Percentiles rank a stretch among this genome's conserved stretches.
These are phyloP conservation scores for Puccinia brachypodii DNA, from an alignment of 1,284 basidiomycete genomes.

Conservation along the genomic window DNA sequence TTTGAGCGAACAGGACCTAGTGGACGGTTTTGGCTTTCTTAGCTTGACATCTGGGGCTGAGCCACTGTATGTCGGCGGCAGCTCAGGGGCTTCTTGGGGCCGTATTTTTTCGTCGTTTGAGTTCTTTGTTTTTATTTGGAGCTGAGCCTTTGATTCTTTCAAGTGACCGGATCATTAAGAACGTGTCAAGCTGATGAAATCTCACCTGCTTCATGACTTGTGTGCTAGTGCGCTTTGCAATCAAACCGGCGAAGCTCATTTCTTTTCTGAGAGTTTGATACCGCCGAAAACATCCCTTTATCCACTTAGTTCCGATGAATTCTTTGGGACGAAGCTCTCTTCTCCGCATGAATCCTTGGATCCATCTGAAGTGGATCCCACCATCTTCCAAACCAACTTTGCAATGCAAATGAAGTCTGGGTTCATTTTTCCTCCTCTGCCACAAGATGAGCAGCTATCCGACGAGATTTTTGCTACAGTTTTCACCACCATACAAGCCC, in stretches of 20 bases:
- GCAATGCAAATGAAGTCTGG: conserved; percentile 18
- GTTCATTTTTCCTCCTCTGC: conserved; percentile 29
- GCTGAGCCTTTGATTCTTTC: neutral
- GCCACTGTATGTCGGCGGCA: conserved; percentile 44
- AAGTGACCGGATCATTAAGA: neutral
- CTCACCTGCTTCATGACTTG: neutral
- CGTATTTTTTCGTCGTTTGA: conserved; percentile 45
- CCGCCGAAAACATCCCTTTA: conserved; percentile 9
- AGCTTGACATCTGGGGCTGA: conserved; percentile 41
- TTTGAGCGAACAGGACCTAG: conserved; percentile 28
- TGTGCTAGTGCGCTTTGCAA: conserved; percentile 18
- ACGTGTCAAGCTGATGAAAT: neutral
- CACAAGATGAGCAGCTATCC: conserved; percentile 11
- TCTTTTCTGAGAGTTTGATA: conserved; percentile 22
- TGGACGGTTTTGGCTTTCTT: conserved; percentile 33
- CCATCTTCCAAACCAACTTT: neutral
- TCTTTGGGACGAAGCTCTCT: neutral
- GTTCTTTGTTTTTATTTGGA: neutral
- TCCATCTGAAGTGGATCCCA: neutral
- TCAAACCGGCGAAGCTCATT: conserved; percentile 19
- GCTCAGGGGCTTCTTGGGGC: conserved; percentile 38
- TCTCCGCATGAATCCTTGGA: neutral
- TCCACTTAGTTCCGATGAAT: neutral
- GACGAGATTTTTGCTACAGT: conserved; percentile 40
- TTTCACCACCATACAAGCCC: conserved; percentile 28